Evolutionary conservation across 257 asterid genomes (phyloP), one percentile per base, ranked within the genome.

Genomic region (Paulownia fortunei): DNA sequence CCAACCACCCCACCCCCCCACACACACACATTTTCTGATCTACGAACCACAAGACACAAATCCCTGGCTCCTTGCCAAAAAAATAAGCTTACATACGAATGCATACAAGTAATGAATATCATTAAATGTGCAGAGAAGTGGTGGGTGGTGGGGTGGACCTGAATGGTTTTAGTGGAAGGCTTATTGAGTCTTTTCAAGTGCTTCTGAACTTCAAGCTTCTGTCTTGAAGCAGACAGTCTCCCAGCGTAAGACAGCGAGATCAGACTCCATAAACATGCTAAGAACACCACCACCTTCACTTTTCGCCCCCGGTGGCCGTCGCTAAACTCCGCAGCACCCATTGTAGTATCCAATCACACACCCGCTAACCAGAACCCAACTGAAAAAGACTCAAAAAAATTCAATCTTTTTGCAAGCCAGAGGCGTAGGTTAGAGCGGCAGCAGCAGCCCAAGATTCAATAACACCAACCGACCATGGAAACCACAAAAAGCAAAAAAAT

Each of bases 101-200:
- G n/a, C 66, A 39, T 4, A 26, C 26, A 21, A 18, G 27, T 18
- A 51, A 81, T 15, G 32, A 30, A 27, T 32, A 63, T 23, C 26
- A 21, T 16, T 27, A 65, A 63, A 4, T 60, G 61, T 6, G 27
- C 0, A 27, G 66, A 8, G n/a, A 36, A 21, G 9, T 2, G 44
- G 72, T 34, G 21, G 23, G 11, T 8, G 44, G 19, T 4, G 46
- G 11, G 3, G 65, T 15, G 13, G 32, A 90, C 97, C 94, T 90
- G 77, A 77, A 92, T 84, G 83, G 89, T 86, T 73, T 90, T 92
- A 54, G 66, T 13, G 37, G 96, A 82, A 71, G 90, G 86, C 77
- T 92, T 92, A 78, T 92, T 92, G 65, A 92, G 89, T 78, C 93
- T 77, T 34, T 89, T 90, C 86, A 92, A 82, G 81, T 92, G 97